Evolutionary conservation across 2,329 filamentous ascomycete genomes (phyloP).

Genomic region (Cercospora janseana): DNA sequence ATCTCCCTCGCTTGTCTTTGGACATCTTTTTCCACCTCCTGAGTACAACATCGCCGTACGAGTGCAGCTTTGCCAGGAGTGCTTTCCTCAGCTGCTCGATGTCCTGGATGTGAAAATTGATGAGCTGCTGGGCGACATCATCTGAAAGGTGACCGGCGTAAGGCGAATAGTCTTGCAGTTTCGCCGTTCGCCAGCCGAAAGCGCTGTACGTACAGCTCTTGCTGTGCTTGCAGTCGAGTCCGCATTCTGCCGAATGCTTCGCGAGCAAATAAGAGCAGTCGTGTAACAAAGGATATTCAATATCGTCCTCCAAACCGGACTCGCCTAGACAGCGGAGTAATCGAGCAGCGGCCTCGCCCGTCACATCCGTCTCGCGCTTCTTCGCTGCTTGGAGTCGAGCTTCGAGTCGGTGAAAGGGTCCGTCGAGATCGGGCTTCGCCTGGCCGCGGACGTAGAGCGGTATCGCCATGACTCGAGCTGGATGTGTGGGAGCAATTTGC

Average conservation of each 20-base stretch:
- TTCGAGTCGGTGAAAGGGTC: conserved; percentile 4
- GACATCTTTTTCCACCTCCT: conserved; percentile 9
- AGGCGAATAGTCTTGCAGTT: not conserved
- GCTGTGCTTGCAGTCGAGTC: not conserved
- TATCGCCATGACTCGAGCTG: not conserved
- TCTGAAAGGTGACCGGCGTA: conserved; percentile 5
- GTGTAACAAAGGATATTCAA: not conserved
- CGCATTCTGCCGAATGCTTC: not conserved
- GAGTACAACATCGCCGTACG: conserved; percentile 3
- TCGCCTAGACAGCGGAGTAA: too few species aligned
- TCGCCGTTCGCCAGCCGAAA: not conserved
- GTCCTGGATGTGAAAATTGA: conserved; percentile 3
- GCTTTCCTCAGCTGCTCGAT: not conserved
- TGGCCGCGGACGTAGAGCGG: conserved; percentile 2
- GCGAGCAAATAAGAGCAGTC: not conserved
- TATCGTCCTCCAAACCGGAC: too few species aligned
- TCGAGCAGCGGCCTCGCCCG: too few species aligned
- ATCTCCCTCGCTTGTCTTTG: not conserved
- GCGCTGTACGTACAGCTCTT: not conserved
- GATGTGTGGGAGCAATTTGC: too few species aligned
- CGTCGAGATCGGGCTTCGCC: conserved; percentile 4
- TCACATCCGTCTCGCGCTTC: not conserved
- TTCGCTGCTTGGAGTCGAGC: not conserved
- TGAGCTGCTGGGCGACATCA: conserved; percentile 1
- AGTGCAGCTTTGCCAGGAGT: not conserved